Conservation (phyloP, 306 rosid species). For the Quercus engelmannii region DNA sequence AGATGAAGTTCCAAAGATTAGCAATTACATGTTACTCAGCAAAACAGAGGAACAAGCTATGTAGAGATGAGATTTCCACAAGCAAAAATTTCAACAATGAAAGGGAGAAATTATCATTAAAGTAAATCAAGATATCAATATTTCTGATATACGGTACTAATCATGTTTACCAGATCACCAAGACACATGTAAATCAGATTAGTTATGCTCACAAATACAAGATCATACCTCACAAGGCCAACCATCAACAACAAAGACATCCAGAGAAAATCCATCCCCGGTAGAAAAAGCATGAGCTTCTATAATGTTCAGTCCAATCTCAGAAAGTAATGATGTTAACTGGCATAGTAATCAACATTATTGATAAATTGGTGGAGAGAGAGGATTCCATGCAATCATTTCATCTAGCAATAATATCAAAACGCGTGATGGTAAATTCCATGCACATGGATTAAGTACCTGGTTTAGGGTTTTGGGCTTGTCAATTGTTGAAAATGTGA, state of each 20-base stretch:
- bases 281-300: slow-evolving; percentile 99
- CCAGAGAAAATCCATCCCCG: slow-evolving; percentile 91
- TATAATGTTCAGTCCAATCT: slow-evolving; percentile 92
- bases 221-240: slow-evolving; percentile 83
- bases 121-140: slow-evolving; percentile 13
- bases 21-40: slow-evolving; percentile 15
- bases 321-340: slow-evolving; percentile 89
- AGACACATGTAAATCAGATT: slow-evolving; percentile 11
- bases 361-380: slow-evolving; percentile 14
- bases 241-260: slow-evolving; percentile 95
- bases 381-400: slow-evolving; percentile 4
- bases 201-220: slow-evolving; percentile 10
- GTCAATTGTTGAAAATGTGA: slow-evolving; percentile 90
- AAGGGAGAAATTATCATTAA: slow-evolving; percentile 9
- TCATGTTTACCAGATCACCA: slow-evolving; percentile 15
- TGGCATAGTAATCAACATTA: slow-evolving; percentile 36
- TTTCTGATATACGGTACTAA: slow-evolving; percentile 4
- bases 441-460: slow-evolving; percentile 51
- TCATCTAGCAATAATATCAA: slow-evolving; percentile 11
- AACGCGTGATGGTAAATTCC: neutral
- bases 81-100: neutral
- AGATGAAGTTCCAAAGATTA: neutral
- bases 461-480: slow-evolving; percentile 96
- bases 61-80: neutral
- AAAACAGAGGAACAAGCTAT: slow-evolving; percentile 13